phyloP scores from a whole-genome alignment of 306 rosid genomes.

The Gastrolobium bilobum region DNA sequence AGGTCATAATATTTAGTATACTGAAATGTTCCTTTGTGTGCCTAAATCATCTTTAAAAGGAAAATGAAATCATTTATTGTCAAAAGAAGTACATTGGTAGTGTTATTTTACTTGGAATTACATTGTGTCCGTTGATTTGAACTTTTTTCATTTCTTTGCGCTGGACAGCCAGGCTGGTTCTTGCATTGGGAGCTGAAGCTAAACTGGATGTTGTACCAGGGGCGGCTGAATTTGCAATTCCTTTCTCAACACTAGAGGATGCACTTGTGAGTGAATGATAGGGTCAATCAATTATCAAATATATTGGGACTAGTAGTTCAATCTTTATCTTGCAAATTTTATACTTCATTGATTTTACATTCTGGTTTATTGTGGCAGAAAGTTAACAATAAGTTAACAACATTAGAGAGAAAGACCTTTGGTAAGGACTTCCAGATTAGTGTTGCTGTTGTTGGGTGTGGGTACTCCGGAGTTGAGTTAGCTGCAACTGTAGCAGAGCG shows the following conservation, averaged over 20 bases:
- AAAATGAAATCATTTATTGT: conserved; percentile 20
- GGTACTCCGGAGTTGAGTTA: conserved; percentile 93
- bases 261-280: conserved; percentile 71
- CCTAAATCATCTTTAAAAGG: conserved; percentile 39
- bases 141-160: conserved; percentile 45
- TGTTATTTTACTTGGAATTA: conserved; percentile 6
- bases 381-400: conserved; percentile 71
- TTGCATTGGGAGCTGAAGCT: conserved; percentile 95
- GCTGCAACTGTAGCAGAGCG: conserved; percentile 96
- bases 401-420: conserved; percentile 84
- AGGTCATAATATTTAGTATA: conserved; percentile 27
- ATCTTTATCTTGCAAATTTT: conserved; percentile 19
- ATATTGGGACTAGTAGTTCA: conserved; percentile 5
- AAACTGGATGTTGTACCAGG: conserved; percentile 92
- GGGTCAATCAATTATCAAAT: conserved; percentile 32
- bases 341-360: conserved; percentile 30
- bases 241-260: conserved; percentile 91
- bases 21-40: conserved; percentile 35
- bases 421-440: conserved; percentile 72
- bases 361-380: conserved; percentile 63
- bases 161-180: conserved; percentile 99
- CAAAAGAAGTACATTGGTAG: conserved; percentile 26
- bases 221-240: conserved; percentile 80
- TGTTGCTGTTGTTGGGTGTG: conserved; percentile 96
- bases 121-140: conserved; percentile 49